These are phyloP conservation scores for Periglandula ipomoeae DNA, from an alignment of 2,329 filamentous ascomycete genomes.

Conservation along the genomic window DNA sequence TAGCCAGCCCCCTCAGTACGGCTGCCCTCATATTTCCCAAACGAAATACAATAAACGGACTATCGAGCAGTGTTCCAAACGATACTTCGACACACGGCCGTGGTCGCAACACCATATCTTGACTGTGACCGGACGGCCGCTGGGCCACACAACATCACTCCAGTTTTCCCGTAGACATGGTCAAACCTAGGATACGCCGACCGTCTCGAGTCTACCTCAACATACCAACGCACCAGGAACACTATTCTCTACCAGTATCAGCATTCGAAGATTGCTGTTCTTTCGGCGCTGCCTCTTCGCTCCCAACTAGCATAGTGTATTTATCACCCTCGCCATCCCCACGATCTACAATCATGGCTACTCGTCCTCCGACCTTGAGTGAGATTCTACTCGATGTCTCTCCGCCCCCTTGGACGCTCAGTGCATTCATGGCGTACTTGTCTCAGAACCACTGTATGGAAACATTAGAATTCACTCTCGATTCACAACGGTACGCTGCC, in stretches of 20 bases:
- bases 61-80: not conserved
- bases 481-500: constrained; percentile 73
- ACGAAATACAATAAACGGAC: too few species aligned
- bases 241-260: constrained; percentile 35
- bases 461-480: constrained; percentile 93
- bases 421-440: constrained; percentile 91
- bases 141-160: not conserved
- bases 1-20: too few species aligned
- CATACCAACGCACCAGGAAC: constrained; percentile 29
- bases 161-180: constrained; percentile 5
- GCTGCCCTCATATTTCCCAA: too few species aligned
- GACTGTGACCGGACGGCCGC: not conserved
- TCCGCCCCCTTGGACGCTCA: constrained; percentile 79
- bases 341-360: constrained; percentile 22
- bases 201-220: constrained; percentile 34
- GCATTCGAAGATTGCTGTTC: constrained; percentile 38
- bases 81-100: not conserved
- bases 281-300: constrained; percentile 30
- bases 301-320: constrained; percentile 39
- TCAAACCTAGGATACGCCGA: constrained; percentile 34
- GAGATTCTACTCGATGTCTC: constrained; percentile 85
- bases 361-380: constrained; percentile 57
- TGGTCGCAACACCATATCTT: not conserved
- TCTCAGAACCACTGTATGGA: constrained; percentile 97
- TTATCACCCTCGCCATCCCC: constrained; percentile 31